Evolutionary conservation across 495 filamentous ascomycete genomes (phyloP).

Genomic region (Trichoderma gamsii): DNA sequence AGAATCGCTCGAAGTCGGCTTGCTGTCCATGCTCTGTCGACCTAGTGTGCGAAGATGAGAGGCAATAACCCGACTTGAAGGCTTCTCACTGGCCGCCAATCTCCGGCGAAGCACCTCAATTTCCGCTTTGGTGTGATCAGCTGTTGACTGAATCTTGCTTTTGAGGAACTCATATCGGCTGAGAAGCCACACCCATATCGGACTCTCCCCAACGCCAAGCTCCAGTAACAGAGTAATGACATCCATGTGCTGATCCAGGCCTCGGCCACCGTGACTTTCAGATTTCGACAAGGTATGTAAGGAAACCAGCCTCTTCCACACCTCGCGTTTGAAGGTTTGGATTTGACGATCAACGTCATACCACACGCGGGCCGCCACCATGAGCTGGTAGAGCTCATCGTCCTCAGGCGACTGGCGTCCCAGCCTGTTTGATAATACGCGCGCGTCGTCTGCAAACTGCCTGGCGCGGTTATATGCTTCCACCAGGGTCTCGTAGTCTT

Average conservation of each 20-base stretch:
- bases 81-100: slow-evolving; percentile 65
- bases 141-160: slow-evolving; percentile 67
- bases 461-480: slow-evolving; percentile 79
- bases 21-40: slow-evolving; percentile 52
- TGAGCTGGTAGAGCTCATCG: slow-evolving; percentile 70
- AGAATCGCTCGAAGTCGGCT: slow-evolving; percentile 57
- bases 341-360: slow-evolving; percentile 80
- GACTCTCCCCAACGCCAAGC: slow-evolving; percentile 89
- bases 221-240: slow-evolving; percentile 82
- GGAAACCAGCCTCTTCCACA: slow-evolving; percentile 71
- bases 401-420: slow-evolving; percentile 52
- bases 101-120: slow-evolving; percentile 84
- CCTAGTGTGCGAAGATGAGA: slow-evolving; percentile 66
- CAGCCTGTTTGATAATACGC: slow-evolving; percentile 51
- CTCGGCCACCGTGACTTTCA: slow-evolving; percentile 36
- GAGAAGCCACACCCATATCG: slow-evolving; percentile 89
- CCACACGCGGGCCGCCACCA: slow-evolving; percentile 93
- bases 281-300: slow-evolving; percentile 43
- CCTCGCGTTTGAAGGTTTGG: slow-evolving; percentile 75
- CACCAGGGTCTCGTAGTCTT: slow-evolving; percentile 79
- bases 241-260: slow-evolving; percentile 79
- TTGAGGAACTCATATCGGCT: slow-evolving; percentile 85
- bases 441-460: slow-evolving; percentile 66
- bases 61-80: slow-evolving; percentile 60
- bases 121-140: slow-evolving; percentile 78